Evolutionary conservation across 257 asterid genomes (phyloP).

Genomic region (Dorcoceras hygrometricum): DNA sequence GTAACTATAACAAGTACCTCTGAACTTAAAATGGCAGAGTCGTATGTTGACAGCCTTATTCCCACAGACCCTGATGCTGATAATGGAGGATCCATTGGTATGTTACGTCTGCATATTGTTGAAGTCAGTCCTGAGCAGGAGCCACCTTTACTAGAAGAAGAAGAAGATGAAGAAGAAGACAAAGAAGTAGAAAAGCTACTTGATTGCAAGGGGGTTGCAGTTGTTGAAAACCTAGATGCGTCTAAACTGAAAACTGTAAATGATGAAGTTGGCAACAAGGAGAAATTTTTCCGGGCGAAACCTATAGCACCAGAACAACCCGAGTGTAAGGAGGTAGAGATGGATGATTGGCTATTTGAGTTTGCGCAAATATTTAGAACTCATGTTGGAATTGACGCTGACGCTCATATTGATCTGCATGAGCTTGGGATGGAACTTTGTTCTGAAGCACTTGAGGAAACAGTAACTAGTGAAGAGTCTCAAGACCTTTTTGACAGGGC

Average conservation of each 20-base stretch:
- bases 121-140: constrained; percentile 98
- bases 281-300: no score
- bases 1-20: constrained; percentile 73
- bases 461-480: constrained; percentile 22
- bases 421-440: constrained; percentile 10
- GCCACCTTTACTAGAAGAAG: constrained; percentile 73
- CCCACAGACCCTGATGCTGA: constrained; percentile 50
- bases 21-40: constrained; percentile 81
- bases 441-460: constrained; percentile 21
- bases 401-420: constrained; percentile 18
- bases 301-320: constrained; percentile 47
- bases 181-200: constrained; percentile 29
- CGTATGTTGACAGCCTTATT: constrained; percentile 44
- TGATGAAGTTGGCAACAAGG: constrained; percentile 44
- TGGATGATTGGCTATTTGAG: constrained; percentile 46
- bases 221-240: constrained; percentile 46
- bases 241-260: constrained; percentile 49
- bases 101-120: constrained; percentile 80
- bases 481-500: constrained; percentile 20
- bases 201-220: constrained; percentile 43
- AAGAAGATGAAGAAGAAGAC: no score
- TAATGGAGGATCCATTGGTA: constrained; percentile 42
- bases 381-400: constrained; percentile 20
- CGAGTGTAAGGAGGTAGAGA: constrained; percentile 93
- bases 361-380: constrained; percentile 21